Evolutionary conservation across 305 asterid species (phyloP), one percentile per base, ranked within the genome.

Genomic region (Nicotiana rustica): DNA sequence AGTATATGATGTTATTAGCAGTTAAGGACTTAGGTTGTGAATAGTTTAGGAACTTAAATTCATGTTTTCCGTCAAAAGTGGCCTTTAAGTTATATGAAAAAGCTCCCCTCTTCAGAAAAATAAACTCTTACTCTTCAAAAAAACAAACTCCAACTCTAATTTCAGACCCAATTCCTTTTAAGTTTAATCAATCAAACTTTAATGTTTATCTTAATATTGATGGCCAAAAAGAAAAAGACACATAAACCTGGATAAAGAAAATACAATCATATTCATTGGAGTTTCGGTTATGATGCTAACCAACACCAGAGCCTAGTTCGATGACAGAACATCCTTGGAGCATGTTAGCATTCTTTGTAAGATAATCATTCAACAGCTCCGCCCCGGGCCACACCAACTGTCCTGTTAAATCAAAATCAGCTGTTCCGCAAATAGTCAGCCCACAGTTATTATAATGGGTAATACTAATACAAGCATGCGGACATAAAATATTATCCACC

Each of bases 361-460:
- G 95, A 87, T 92, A 96, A 82, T 91, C 88, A 83, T 96, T 96
- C 90, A 94, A 68, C 68, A 94, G 92, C 79, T 86, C 93, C 9
- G 99, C 98, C 76, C 99, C 98, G 62, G 98, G 98, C 99, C 99
- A 96, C 18, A 94, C 99, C 86, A 96, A 83, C 91, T 96, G 99
- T 70, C 98, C 98, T 6, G 99, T 96, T 87, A 96, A 86, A 89
- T 96, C 99, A 87, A 91, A 96, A 90, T 96, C 98, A 83, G 99
- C 97, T 96, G 98, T 85, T 86, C 82, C 29, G 77, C 57, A 82
- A 68, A 82, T 57, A 76, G 90, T 90, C 76, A 91, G 92, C 78
- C 65, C 77, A 52, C 47, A 36, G 77, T 75, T 17, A 64, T 67
- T 49, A 78, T 15, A 21, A 14, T 56, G 33, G 81, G 81, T 56